phyloP scores from a whole-genome alignment of 2,329 filamentous ascomycete species.

The Xylariaceae sp. region DNA sequence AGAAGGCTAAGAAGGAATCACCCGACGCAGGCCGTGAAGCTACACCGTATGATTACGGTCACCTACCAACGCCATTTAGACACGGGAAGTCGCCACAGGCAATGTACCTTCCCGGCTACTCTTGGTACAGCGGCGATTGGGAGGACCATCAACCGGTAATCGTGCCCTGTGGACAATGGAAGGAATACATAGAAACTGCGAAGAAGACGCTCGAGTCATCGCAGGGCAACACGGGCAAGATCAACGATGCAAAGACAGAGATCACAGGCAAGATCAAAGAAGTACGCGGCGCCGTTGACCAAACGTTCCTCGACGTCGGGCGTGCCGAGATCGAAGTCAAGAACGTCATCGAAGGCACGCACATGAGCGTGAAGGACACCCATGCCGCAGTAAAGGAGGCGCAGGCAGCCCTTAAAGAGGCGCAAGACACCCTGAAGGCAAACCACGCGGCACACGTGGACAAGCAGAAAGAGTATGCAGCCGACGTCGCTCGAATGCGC shows the following conservation, averaged over 20 bases:
- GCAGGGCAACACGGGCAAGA: conserved; percentile 18
- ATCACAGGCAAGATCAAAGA: conserved; percentile 16
- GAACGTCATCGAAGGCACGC: conserved; percentile 12
- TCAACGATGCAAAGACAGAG: conserved; percentile 6
- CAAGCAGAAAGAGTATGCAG: conserved; percentile 22
- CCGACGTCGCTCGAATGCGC: conserved; percentile 20
- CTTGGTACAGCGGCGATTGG: too few relatives aligned
- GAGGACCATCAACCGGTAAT: conserved; percentile 17
- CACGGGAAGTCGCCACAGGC: too few relatives aligned
- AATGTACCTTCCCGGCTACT: too few relatives aligned
- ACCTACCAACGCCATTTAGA: too few relatives aligned
- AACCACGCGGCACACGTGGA: conserved; percentile 16
- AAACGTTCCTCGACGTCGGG: conserved; percentile 14
- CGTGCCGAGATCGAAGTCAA: conserved; percentile 11
- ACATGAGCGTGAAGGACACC: conserved; percentile 7
- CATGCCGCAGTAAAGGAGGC: conserved; percentile 17
- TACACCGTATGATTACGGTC: too few relatives aligned
- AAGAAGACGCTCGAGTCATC: conserved; percentile 12
- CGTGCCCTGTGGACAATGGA: conserved; percentile 20
- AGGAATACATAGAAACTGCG: conserved; percentile 16
- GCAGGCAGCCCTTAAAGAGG: conserved; percentile 17
- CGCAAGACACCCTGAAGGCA: conserved; percentile 18
- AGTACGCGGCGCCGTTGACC: conserved; percentile 15
- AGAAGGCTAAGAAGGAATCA: too few relatives aligned
- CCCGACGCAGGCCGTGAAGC: too few relatives aligned